Base-by-base conservation (phyloP, 2,329 filamentous ascomycete genomes). In the Thermomyces lanuginosus region DNA sequence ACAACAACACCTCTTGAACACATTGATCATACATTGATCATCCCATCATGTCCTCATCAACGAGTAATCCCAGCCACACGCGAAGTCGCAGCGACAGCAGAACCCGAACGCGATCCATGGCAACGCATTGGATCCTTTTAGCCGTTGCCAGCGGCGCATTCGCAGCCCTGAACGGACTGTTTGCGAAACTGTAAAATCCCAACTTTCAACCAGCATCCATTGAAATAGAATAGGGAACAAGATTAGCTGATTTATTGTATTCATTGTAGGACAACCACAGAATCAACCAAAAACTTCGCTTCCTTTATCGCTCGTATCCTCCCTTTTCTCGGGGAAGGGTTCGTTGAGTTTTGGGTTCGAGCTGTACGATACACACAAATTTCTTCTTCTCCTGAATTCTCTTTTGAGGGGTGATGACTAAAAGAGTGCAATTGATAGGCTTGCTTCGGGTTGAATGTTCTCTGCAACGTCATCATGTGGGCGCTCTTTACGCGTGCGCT, bases 401-500 rank as follows among this genome's bases (percentile, higher is more conserved):
- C 21, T 8, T 7, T 18, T 16, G n/a, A 8, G 6, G 8, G 10
- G 5, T 16, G 16, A n/a, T 3, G 10, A 18, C 45, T 58, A 6
- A 27, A 14, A 14, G 23, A 18, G 27, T 22, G 29, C 29, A 18
- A 9, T 6, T 18, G 25, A 23, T 33, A 69, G 66, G 47, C 63
- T 37, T 73, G 70, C 51, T 70, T 74, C 43, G 59, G 52, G 18
- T 58, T 73, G 26, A 74, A 74, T 39, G 53, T 74, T 32, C 41
- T 67, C 39, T 72, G 72, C 53, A 74, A 72, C 40, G 60, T 63
- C 15, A 58, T 68, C 14, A 74, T 74, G 69, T 74, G 69, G 69
- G 65, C 64, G 0, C 56, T 74, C 9, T 74, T 73, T 51, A 74
- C 69, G 1, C 61, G 65, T 21, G 69, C 69, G 8, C 50, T 75